Conservation (phyloP, 208 protist genomes). For the Trichomonas tenax region DNA sequence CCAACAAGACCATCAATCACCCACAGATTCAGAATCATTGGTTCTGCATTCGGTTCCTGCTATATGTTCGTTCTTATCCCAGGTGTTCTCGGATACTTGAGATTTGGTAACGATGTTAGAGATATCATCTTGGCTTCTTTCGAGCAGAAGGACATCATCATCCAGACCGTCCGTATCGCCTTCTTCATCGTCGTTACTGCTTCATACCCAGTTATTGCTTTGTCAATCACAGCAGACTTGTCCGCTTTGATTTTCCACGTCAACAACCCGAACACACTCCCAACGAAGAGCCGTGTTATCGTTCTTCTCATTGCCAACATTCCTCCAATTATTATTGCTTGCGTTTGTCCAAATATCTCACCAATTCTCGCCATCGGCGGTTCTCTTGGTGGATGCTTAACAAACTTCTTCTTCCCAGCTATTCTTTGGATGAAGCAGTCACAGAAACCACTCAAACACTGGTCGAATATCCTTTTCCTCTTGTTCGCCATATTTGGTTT, state of each 20-base stretch:
- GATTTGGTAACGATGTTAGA: not conserved
- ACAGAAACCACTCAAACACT: not conserved
- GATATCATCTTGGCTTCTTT: not conserved
- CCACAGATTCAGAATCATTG: not conserved
- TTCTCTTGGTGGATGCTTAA: not conserved
- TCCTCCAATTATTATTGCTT: not conserved
- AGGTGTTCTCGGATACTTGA: not conserved
- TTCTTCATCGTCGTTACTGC: constrained; percentile 11
- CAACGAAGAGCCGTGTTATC: not conserved
- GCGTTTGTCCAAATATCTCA: not conserved
- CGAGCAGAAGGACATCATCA: not conserved
- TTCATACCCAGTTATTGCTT: not conserved
- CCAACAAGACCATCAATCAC: not conserved
- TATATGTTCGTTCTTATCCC: not conserved
- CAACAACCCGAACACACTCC: not conserved
- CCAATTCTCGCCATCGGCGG: not conserved
- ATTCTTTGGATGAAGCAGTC: not conserved
- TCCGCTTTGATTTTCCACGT: not conserved
- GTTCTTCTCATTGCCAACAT: not conserved
- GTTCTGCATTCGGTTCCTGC: not conserved
- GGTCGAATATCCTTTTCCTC: not conserved
- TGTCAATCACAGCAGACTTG: not conserved
- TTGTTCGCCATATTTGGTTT: not conserved
- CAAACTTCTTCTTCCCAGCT: constrained; percentile 3
- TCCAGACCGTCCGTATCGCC: not conserved